phyloP scores from a whole-genome alignment of 2,329 filamentous ascomycete genomes.

The Ophiostoma populinum region DNA sequence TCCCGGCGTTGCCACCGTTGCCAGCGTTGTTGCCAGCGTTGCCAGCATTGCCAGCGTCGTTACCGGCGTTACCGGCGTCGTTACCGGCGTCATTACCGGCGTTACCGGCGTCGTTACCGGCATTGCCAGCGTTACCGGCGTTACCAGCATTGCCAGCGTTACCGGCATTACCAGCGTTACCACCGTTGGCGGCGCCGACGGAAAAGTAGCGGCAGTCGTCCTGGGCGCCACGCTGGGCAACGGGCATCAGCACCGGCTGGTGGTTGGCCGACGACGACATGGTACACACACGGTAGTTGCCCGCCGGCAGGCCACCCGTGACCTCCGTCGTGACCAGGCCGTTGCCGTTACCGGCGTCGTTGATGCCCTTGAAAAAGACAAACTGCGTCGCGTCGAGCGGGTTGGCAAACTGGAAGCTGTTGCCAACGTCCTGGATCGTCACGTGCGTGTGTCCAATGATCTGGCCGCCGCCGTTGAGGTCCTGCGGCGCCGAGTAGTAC shows the following conservation, averaged over 20 bases:
- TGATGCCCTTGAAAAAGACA: constrained; percentile 51
- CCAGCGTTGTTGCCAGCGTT: constrained; percentile 4
- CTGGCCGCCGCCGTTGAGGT: constrained; percentile 28
- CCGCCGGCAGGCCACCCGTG: constrained; percentile 38
- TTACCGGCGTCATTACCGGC: constrained; percentile 10
- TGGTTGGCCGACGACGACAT: constrained; percentile 48
- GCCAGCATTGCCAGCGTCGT: no score
- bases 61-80: constrained; percentile 8
- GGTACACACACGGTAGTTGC: constrained; percentile 48
- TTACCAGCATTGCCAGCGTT: constrained; percentile 1
- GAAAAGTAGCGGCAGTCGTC: constrained; percentile 47
- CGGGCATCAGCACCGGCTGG: constrained; percentile 47
- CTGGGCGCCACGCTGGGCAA: constrained; percentile 48
- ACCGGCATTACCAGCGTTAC: no score
- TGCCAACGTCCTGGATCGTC: constrained; percentile 38
- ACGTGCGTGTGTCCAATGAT: constrained; percentile 46
- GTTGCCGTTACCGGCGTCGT: constrained; percentile 38
- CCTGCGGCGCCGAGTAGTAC: constrained; percentile 44
- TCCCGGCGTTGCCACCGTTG: constrained; percentile 9
- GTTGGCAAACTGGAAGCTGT: constrained; percentile 28
- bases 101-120: constrained; percentile 11
- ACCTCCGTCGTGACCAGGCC: constrained; percentile 37
- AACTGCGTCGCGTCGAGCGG: constrained; percentile 36
- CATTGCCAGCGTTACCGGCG: constrained; percentile 8
- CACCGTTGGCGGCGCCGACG: constrained; percentile 20